phyloP scores from a whole-genome alignment of 129 eudicot genomes.

The Centella asiatica region DNA sequence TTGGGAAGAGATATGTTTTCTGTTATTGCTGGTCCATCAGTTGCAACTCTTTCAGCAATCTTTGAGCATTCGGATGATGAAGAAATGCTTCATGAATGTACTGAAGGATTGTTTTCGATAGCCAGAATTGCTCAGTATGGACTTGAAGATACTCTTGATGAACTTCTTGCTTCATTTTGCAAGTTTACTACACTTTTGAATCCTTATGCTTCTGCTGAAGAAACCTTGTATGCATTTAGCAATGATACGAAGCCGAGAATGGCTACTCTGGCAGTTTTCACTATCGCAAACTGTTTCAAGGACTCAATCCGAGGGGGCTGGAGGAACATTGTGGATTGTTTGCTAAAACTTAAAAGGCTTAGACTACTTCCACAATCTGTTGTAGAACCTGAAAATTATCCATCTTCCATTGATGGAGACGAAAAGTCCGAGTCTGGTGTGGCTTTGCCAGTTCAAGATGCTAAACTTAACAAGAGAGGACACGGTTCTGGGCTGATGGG shows the following conservation, averaged over 20 bases:
- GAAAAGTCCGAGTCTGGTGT: slow-evolving; percentile 33
- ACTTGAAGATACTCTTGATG: slow-evolving; percentile 77
- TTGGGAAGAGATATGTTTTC: slow-evolving; percentile 93
- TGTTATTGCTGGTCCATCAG: slow-evolving; percentile 69
- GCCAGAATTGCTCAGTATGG: slow-evolving; percentile 80
- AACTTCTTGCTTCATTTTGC: slow-evolving; percentile 70
- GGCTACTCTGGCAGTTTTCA: slow-evolving; percentile 87
- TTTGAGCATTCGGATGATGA: slow-evolving; percentile 89
- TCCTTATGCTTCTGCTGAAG: slow-evolving; percentile 93
- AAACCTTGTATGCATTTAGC: slow-evolving; percentile 75
- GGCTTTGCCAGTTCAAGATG: slow-evolving; percentile 20
- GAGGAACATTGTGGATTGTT: slow-evolving; percentile 83
- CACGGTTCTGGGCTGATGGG: slow-evolving; percentile 45
- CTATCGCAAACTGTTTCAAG: slow-evolving; percentile 73
- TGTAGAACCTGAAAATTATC: slow-evolving; percentile 32
- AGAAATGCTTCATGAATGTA: slow-evolving; percentile 71
- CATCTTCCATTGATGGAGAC: slow-evolving; percentile 15
- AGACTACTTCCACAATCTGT: slow-evolving; percentile 51
- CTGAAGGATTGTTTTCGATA: slow-evolving; percentile 62
- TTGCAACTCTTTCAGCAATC: slow-evolving; percentile 69
- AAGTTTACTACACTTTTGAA: slow-evolving; percentile 82
- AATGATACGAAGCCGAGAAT: slow-evolving; percentile 84
- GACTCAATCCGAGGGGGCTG: slow-evolving; percentile 75
- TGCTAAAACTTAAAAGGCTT: slow-evolving; percentile 61
- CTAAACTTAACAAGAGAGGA: slow-evolving; percentile 19